A percentile compares a stretch with the other conserved stretches of the same genome.
These are phyloP conservation scores for Halteria grandinella DNA, from an alignment of 73 alveolate species.

Conservation along the genomic window DNA sequence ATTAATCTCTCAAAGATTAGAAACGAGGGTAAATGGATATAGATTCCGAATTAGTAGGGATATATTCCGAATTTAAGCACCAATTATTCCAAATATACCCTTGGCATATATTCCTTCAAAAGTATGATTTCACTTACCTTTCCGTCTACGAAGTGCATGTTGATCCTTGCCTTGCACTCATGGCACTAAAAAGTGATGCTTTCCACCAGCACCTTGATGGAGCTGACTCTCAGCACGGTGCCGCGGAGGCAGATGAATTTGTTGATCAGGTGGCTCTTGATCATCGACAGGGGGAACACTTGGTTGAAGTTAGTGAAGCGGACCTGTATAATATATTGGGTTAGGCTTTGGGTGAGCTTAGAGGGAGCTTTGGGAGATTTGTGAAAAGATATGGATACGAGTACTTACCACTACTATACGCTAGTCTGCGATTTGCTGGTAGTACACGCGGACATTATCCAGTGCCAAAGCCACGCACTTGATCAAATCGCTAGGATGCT, in stretches of 20 bases:
- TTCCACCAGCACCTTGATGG: slow-evolving; percentile 66
- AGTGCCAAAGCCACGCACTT: slow-evolving; percentile 51
- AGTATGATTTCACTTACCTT: slow-evolving; percentile 54
- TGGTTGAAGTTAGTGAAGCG: slow-evolving; percentile 54
- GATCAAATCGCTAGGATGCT: slow-evolving; percentile 59
- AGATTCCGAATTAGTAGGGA: too few relatives aligned
- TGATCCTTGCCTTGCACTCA: slow-evolving; percentile 69
- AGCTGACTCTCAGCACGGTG: slow-evolving; percentile 67
- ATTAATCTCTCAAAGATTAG: too few relatives aligned
- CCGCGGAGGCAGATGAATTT: slow-evolving; percentile 70
- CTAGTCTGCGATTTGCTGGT: neutral
- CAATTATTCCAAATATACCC: too few relatives aligned
- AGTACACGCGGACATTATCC: slow-evolving; percentile 37
- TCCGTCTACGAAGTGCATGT: slow-evolving; percentile 67
- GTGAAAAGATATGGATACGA: too few relatives aligned
- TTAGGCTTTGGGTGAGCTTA: neutral
- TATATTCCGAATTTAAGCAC: too few relatives aligned
- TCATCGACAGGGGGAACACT: slow-evolving; percentile 54
- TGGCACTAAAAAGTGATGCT: slow-evolving; percentile 58
- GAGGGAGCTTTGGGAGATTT: neutral
- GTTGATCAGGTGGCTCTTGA: slow-evolving; percentile 65
- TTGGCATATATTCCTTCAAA: too few relatives aligned
- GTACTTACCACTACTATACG: slow-evolving; percentile 54
- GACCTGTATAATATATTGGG: neutral
- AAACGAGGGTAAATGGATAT: too few relatives aligned